Evolutionary conservation across 1,284 basidiomycete species (phyloP), one percentile per base, ranked within the genome.

Genomic region (Volvariella volvacea): DNA sequence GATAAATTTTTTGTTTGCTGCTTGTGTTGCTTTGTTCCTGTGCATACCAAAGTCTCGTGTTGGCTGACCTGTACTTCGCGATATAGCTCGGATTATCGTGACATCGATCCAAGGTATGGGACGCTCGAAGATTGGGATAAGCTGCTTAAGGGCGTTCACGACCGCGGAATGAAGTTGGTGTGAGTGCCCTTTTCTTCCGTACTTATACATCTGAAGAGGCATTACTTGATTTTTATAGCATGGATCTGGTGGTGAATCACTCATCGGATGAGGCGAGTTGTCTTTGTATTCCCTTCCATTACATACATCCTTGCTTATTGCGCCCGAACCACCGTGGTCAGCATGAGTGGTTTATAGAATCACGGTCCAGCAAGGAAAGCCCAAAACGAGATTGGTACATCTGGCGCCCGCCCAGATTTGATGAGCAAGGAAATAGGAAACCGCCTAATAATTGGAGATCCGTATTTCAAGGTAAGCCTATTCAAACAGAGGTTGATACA

Each of bases 191-290:
- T 36, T 8, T 34, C 25, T 43, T 44, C 52, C 48, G 42, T 52
- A 9, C 9, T 31, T 9, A n/a, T n/a, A 31, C 9, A 31, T 9
- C n/a, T 31, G 9, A 9, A 31, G n/a, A 9, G 9, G 30, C 9
- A n/a, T 31, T 9, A n/a, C 30, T 31, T n/a, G 30, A 22, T 37
- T 39, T 12, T 33, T 45, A 41, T 53, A 80, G 79, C 58, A 83
- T 88, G 70, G 85, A 89, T 58, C 74, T 90, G 2, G 87, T 89
- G 22, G 79, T 84, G n/a, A 90, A 89, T 60, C 87, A 89, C 61
- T 80, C 78, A 4, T 87, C 83, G 2, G 80, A 86, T 62, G 75
- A 85, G 67, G 78, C 76, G 42, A 38, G 57, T 42, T 14, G 33
- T 19, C 34, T 22, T 20, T 20, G 19, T 14, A 15, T 32, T 16